phyloP scores from a whole-genome alignment of 2,329 filamentous ascomycete genomes.

The Ramularia collo-cygni region DNA sequence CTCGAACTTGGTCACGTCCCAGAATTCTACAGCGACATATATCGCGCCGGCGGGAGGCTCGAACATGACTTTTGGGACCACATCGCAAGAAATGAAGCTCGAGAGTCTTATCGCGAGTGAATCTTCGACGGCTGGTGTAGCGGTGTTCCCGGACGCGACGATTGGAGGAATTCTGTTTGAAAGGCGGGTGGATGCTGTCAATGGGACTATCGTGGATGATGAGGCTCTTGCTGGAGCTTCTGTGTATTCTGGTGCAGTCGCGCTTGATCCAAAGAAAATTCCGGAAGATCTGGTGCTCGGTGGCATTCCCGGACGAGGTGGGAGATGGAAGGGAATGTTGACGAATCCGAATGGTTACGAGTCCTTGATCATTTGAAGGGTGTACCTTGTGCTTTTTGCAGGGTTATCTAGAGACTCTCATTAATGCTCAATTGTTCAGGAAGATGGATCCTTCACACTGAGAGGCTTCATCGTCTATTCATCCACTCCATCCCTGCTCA shows the following conservation, averaged over 20 bases:
- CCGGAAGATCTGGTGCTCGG: constrained; percentile 8
- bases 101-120: constrained; percentile 36
- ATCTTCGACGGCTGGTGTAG: constrained; percentile 4
- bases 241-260: constrained; percentile 6
- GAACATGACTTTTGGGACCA: constrained; percentile 49
- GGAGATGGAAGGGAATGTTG: background rate
- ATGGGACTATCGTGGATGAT: constrained; percentile 48
- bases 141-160: constrained; percentile 10
- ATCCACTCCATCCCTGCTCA: no score
- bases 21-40: constrained; percentile 54
- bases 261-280: constrained; percentile 1
- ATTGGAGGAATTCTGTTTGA: constrained; percentile 46
- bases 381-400: no score
- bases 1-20: constrained; percentile 43
- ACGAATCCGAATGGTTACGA: no score
- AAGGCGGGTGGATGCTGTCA: constrained; percentile 50
- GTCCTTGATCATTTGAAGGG: no score
- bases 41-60: constrained; percentile 40
- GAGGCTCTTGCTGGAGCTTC: constrained; percentile 29
- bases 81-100: constrained; percentile 52
- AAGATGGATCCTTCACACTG: no score
- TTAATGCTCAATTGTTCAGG: no score
- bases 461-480: no score
- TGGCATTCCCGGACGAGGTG: constrained; percentile 17
- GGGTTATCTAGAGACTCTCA: no score